Evolutionary conservation across 495 filamentous ascomycete species (phyloP), one percentile per base, ranked within the genome.

Genomic region (Aspergillus baeticus): DNA sequence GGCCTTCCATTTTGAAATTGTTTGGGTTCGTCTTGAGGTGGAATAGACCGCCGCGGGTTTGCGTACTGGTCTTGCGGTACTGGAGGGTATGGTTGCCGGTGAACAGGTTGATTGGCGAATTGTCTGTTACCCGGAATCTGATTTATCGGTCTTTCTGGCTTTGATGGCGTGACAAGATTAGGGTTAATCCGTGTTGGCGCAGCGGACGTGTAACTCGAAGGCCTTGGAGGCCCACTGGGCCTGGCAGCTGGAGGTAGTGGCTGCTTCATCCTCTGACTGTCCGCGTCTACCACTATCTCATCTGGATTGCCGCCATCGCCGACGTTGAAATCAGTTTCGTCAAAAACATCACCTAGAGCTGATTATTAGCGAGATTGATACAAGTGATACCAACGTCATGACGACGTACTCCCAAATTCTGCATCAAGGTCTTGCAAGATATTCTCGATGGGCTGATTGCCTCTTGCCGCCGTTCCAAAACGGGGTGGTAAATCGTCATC

Each of bases 251-350:
- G 63, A 0, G 63, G 63, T 11, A 66, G 65, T n/a, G 63, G 69
- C 53, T 70, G 71, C 20, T 65, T 59, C 11, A 56, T 58, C 56
- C 53, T 60, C 29, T 57, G 55, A 6, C 53, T 48, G 22, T 72
- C 76, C 39, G 70, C 55, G 4, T 70, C 74, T 51, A 76, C 61
- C 22, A 63, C 61, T 14, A 88, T 76, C 63, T 88, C 87, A 62
- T 90, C 87, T 6, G 87, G 88, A 51, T 82, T 77, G 18, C 82
- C 82, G 14, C 81, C 80, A 65, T 46, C 74, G 50, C 51, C 83
- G 70, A 66, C 82, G 70, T 68, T 73, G 64, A 92, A 90, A 65
- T 92, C 88, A 21, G 82, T 85, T 71, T 90, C 87, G 63, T 90
- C 87, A 62, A 90, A 84, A 33, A 89, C 80, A 58, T 81, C 79